Evolutionary conservation across 495 filamentous ascomycete genomes (phyloP), one percentile per base, ranked within the genome.

Genomic region (Glarea lozoyensis): DNA sequence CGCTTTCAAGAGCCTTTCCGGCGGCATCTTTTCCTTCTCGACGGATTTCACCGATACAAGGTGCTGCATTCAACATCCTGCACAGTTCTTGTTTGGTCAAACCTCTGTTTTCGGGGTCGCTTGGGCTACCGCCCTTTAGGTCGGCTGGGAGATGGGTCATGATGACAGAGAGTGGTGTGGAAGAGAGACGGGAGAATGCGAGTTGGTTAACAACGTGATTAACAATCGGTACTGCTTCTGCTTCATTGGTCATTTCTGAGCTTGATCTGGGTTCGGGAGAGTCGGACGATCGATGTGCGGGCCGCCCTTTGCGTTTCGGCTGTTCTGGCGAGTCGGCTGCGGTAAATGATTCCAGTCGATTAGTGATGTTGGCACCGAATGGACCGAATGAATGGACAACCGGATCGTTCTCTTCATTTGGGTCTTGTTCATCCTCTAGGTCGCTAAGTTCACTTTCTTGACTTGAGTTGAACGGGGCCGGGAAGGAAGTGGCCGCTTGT

Each of bases 1-100:
- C 89, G 64, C 80, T 88, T 69, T 98, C 90, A 9, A 98, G 75
- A 5, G 79, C 70, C 67, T 95, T 89, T 47, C 92, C 92, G 0
- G 92, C 92, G 12, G 92, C 92, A 65, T 98, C 92, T 60, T 96
- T 98, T 56, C 92, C 92, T 57, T 88, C 82, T 25, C 92, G 79
- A 36, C 76, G 72, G 51, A 98, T 93, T 55, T 90, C 79, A 22
- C 92, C 92, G 37, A 96, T 76, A 53, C 84, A 93, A 17, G 75
- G 63, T 18, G 82, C 83, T 12, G 63, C 61, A 53, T 85, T 80
- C 29, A 97, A 75, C 41, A 94, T 67, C 25, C 61, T 61, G 27
- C 81, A 75, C 43, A 95, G 69, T 22, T 81, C 74, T 2, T 76
- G 66, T 52, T 70, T 74, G 7, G 71, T 70, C 1, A 81, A 59